Percentiles rank a stretch among this genome's conserved stretches.
phyloP scores from a whole-genome alignment of 2,329 filamentous ascomycete species.

The Scleromitrula shiraiana region DNA sequence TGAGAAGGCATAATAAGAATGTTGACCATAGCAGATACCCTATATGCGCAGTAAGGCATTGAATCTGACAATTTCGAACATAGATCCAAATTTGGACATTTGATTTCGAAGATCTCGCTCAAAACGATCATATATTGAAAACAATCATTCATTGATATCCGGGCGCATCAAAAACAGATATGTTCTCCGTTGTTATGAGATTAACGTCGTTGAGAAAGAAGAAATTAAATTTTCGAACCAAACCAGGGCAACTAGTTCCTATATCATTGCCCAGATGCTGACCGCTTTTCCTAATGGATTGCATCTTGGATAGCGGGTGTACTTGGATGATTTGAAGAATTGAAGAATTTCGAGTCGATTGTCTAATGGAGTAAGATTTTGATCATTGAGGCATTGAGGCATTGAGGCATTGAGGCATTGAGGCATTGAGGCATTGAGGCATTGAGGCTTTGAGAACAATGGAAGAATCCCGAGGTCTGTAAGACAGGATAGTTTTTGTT shows the following conservation, averaged over 20 bases:
- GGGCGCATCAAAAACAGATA: no score
- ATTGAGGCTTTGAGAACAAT: no score
- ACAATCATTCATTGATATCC: no score
- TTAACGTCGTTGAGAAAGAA: not conserved
- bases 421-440: not conserved
- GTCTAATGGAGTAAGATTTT: not conserved
- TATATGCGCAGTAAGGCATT: slow-evolving; percentile 8
- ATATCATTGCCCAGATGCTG: slow-evolving; percentile 5
- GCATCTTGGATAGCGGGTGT: not conserved
- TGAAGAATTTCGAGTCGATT: not conserved
- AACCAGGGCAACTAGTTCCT: slow-evolving; percentile 9
- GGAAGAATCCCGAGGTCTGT: no score
- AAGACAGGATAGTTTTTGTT: not conserved
- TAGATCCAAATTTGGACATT: not conserved
- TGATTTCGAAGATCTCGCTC: not conserved
- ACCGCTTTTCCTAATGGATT: not conserved
- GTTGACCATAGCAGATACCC: not conserved
- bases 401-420: not conserved
- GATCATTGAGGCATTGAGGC: not conserved
- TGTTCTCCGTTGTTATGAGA: no score
- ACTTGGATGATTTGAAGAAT: not conserved
- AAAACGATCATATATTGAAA: no score
- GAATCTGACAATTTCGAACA: not conserved
- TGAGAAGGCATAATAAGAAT: not conserved
- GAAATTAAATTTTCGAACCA: not conserved